Evolutionary conservation across 495 filamentous ascomycete species (phyloP), one percentile per base, ranked within the genome.

Genomic region (Lasiosphaeria miniovina): DNA sequence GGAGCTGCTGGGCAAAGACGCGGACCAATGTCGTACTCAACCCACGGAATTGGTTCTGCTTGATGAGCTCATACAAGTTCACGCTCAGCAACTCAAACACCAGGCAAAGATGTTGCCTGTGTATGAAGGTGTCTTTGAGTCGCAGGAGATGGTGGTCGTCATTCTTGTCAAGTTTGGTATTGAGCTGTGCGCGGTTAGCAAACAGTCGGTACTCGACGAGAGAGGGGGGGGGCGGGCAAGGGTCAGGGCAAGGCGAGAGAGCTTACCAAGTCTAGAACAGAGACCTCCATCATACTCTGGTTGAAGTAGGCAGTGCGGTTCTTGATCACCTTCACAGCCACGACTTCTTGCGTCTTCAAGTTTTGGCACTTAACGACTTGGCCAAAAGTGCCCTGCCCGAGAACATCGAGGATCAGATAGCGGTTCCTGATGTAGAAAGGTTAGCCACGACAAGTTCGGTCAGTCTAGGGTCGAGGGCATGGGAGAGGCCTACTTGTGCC

Each of bases 241-340:
- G 35, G 8, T 36, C 41, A 36, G 24, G 35, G 53, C 31, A 14
- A 4, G 35, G 2, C 8, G 12, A 41, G 45, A 41, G 15, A 51
- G 61, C 86, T 60, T 83, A 97, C 93, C 81, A 99, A 71, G 73
- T 99, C 95, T 35, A 99, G 78, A 7, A 99, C 95, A 7, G 95
- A 99, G 34, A 99, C 95, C 67, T 99, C 95, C 95, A 99, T 99
- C 95, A 99, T 99, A 72, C 95, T 99, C 74, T 99, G 95, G 68
- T 99, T 99, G 80, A 99, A 99, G 68, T 99, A 99, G 15, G 95
- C 95, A 0, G 94, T 98, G 71, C 95, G 86, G 72, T 99, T 99
- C 74, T 99, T 99, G 76, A 99, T 93, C 35, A 98, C 95, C 77
- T 99, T 99, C 59, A 99, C 95, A 1, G 95, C 95, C 33, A 99